Conservation (phyloP, 2,329 filamentous ascomycete species). For the Cyanodermella asteris region DNA sequence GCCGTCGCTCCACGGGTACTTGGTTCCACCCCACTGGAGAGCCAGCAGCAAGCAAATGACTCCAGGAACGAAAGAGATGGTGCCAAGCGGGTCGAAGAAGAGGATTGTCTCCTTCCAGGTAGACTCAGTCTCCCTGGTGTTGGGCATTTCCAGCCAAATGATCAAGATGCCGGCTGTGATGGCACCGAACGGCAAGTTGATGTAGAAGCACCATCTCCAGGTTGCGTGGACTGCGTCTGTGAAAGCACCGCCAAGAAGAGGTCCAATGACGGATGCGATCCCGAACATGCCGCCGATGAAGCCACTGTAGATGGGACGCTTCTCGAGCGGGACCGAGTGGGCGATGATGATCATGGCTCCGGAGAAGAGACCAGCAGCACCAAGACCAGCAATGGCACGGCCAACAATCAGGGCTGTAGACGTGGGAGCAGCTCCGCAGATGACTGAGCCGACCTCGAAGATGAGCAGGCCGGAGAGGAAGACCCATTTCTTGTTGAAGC, state of each 20-base stretch:
- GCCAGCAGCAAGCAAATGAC: constrained; percentile 39
- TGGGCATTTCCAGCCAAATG: constrained; percentile 14
- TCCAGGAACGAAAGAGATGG: constrained; percentile 35
- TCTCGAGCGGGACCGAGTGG: constrained; percentile 9
- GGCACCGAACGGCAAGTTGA: constrained; percentile 16
- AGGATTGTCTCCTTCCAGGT: constrained; percentile 8
- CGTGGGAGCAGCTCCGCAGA: constrained; percentile 13
- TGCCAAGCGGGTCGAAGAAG: constrained; percentile 34
- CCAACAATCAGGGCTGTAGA: constrained; percentile 14
- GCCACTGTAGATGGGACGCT: constrained; percentile 9
- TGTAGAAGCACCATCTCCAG: constrained; percentile 5
- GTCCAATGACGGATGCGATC: constrained; percentile 7
- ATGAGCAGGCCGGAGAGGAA: constrained; percentile 14
- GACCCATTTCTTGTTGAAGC: constrained; percentile 17
- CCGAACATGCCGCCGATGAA: constrained; percentile 8
- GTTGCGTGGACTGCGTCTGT: constrained; percentile 1
- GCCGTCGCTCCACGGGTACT: constrained; percentile 11
- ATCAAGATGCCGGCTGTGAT: constrained; percentile 22
- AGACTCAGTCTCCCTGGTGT: constrained; percentile 4
- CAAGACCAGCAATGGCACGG: constrained; percentile 14
- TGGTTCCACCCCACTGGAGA: constrained; percentile 18
- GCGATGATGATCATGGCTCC: constrained; percentile 11
- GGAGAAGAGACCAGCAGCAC: constrained; percentile 12
- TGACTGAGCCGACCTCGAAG: constrained; percentile 14
- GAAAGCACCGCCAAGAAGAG: constrained; percentile 9